Evolutionary conservation across 805 yeast species (phyloP), one percentile per base, ranked within the genome.

Genomic region (Pachysolen tannophilus): DNA sequence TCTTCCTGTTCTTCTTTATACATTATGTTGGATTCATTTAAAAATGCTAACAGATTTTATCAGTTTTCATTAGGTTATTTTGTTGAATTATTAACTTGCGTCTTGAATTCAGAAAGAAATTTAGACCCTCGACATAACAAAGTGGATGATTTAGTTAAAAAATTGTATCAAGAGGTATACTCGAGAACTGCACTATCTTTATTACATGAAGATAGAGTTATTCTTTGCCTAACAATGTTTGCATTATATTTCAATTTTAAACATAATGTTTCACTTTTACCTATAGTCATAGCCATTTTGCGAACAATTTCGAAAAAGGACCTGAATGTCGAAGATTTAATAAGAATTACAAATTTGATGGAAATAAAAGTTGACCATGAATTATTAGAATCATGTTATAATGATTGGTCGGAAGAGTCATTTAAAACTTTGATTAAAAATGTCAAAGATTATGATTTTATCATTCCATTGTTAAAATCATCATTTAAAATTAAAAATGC

Each of bases 41-140:
- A 59, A 14, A 30, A 39, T 1, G 33, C 75, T n/a, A 69, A 70
- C 39, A 52, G 53, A 20, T 72, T 77, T 41, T 88, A 85, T 52
- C 70, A 69, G 32, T 74, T 82, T 44, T 60, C 85, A 0, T 59
- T 79, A 23, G 60, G 63, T 6, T 63, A 60, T 29, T 65, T 69
- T 39, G 44, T 62, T 37, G 37, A 43, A 1, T 53, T 67, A 13
- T 52, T 72, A 28, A 43, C 41, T 10, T 27, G 17, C n/a, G 68
- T 57, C 20, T 51, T 60, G 20, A 21, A 45, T 34, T 5, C 47
- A 49, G 25, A 28, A 6, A 8, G 20, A 21, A 19, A 30, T 8
- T 43, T 47, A 6, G 15, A 38, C 3, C n/a, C n/a, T n/a, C n/a
- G n/a, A n/a, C n/a, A n/a, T n/a, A n/a, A n/a, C n/a, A 46, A 60